Evolutionary conservation across 768 basidiomycete genomes (phyloP).

Genomic region (Thelephora ganbajun): DNA sequence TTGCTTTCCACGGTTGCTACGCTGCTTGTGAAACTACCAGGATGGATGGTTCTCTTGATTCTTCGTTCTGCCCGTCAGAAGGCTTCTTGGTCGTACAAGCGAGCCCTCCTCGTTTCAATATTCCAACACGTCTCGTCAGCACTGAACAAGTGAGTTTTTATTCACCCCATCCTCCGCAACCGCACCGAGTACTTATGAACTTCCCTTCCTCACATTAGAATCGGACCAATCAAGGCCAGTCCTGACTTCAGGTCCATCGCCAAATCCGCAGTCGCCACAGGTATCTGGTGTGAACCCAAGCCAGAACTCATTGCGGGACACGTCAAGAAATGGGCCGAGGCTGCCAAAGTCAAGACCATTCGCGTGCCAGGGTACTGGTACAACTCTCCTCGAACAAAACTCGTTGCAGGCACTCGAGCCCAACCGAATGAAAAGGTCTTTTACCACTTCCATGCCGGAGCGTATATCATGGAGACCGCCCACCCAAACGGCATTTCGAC

Average conservation of each 20-base stretch:
- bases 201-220: conserved; percentile 2
- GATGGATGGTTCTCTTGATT: conserved; percentile 2
- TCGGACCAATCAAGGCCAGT: conserved; percentile 3
- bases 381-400: conserved; percentile 5
- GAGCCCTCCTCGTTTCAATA: conserved; percentile 7
- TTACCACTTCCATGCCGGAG: conserved; percentile 20
- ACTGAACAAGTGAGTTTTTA: conserved; percentile 1
- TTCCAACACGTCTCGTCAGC: conserved; percentile 4
- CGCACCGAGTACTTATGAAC: background rate
- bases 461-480: conserved; percentile 11
- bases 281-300: conserved; percentile 12
- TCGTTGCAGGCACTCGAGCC: conserved; percentile 10
- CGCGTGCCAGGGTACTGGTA: conserved; percentile 15
- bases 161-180: conserved; percentile 3
- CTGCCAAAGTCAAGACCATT: conserved; percentile 11
- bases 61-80: conserved; percentile 1
- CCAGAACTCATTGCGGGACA: conserved; percentile 13
- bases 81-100: conserved; percentile 5
- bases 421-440: conserved; percentile 20
- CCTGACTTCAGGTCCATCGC: background rate
- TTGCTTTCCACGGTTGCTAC: background rate
- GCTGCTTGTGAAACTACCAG: conserved; percentile 3
- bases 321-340: conserved; percentile 13
- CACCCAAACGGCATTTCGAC: conserved; percentile 3
- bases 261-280: too few relatives aligned